Base-by-base conservation (phyloP, 225 moss, liverwort and hornwort genomes). In the Marchantia polymorpha region DNA sequence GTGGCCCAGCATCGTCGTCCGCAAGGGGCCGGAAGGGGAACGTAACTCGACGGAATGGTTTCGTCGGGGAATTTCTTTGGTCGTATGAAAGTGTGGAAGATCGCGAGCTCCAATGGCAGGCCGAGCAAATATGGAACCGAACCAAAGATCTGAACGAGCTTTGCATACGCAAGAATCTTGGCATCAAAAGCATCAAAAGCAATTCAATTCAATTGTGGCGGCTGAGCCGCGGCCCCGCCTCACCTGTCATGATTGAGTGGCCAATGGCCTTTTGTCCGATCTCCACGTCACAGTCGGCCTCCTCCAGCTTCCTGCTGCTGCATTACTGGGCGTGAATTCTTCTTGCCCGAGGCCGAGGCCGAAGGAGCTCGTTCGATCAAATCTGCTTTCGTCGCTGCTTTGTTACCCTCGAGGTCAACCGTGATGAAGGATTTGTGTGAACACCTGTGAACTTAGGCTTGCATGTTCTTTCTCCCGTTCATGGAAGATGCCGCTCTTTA, bases 111-210 rank as follows among this genome's bases (percentile, higher is more conserved):
- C 39, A 39, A 39, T 39, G 2, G 5, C 39, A 39, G 39, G 39
- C 5, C 5, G 39, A 39, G 39, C 39, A 39, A 39, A 39, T 39
- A 39, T 39, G 5, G 39, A 39, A 39, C 39, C 39, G 39, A 39
- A 39, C 39, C 39, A 39, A 39, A 39, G 39, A 39, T 39, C 39
- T 39, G 3, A 39, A 39, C 39, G 3, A 39, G 15, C 58, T 58
- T 58, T 58, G 61, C 61, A 19, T 61, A 23, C 61, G 61, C 61
- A 61, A 61, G 61, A 61, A n/a, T 61, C 61, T 61, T 61, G 61
- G 61, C 9, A 23, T 9, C 8, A 23, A 61, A n/a, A 61, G n/a
- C n/a, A n/a, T n/a, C n/a, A 61, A 61, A n/a, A 61, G 22, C 61
- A 22, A 61, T 23, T 61, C 16, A 61, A 19, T 23, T 23, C n/a